Percentiles rank a stretch among this genome's conserved stretches.
Conservation (phyloP, 352 stramenopile genomes). For the Pythium brachiatum region DNA sequence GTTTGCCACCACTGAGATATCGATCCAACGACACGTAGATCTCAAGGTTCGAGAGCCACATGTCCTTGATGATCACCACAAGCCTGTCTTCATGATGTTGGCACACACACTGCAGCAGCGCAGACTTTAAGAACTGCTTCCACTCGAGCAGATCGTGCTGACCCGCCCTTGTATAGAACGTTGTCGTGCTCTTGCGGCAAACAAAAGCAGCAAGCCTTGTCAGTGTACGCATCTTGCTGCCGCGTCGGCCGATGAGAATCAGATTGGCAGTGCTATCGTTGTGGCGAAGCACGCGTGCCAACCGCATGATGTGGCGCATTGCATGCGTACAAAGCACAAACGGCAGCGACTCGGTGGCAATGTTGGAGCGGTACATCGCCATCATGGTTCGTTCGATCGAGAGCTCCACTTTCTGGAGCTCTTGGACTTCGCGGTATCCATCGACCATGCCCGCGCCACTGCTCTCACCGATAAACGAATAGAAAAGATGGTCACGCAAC, state of each 20-base stretch:
- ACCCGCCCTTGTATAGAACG: conserved; percentile 28
- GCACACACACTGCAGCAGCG: conserved; percentile 41
- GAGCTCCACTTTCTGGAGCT: conserved; percentile 49
- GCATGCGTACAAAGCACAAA: conserved; percentile 54
- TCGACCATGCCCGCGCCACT: conserved; percentile 35
- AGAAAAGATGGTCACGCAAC: conserved; percentile 48
- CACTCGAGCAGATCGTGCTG: conserved; percentile 25
- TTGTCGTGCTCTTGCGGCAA: conserved; percentile 33
- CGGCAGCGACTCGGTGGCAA: conserved; percentile 35
- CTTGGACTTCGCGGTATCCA: conserved; percentile 55
- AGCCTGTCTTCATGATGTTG: conserved; percentile 30
- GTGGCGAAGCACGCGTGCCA: conserved; percentile 44
- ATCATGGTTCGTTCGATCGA: conserved; percentile 60
- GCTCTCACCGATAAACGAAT: conserved; percentile 55
- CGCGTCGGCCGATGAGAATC: conserved; percentile 42
- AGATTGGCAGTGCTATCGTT: conserved; percentile 29
- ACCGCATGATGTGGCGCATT: conserved; percentile 52
- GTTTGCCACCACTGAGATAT: conserved; percentile 40
- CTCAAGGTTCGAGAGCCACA: conserved; percentile 21
- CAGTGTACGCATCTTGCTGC: conserved; percentile 53
- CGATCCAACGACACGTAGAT: conserved; percentile 48
- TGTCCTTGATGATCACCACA: conserved; percentile 65
- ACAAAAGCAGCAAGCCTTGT: conserved; percentile 52
- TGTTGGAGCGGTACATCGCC: conserved; percentile 38
- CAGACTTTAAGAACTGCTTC: conserved; percentile 35